Evolutionary conservation across 768 basidiomycete genomes (phyloP).

Genomic region (Ramaria sp.): DNA sequence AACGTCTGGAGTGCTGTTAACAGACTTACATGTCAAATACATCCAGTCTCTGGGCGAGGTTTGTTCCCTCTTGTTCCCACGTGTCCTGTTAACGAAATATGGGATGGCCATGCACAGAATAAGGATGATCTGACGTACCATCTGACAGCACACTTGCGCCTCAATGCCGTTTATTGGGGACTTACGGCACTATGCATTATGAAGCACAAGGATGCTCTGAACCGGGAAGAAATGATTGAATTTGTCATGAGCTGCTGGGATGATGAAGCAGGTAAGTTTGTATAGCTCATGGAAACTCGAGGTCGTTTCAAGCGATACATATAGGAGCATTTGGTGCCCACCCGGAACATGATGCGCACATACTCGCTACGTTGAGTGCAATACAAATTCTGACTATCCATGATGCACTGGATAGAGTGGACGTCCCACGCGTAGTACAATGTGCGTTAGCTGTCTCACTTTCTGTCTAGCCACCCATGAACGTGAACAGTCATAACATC

Average conservation of each 20-base stretch:
- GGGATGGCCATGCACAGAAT: slow-evolving; percentile 26
- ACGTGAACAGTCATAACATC: slow-evolving; percentile 39
- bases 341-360: slow-evolving; percentile 86
- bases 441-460: slow-evolving; percentile 40
- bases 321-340: slow-evolving; percentile 87
- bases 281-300: neutral
- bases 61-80: slow-evolving; percentile 12
- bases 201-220: slow-evolving; percentile 65
- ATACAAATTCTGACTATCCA: slow-evolving; percentile 87
- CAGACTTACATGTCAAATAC: slow-evolving; percentile 59
- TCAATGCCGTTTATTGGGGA: slow-evolving; percentile 98
- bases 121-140: slow-evolving; percentile 83
- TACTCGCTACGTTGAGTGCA: slow-evolving; percentile 79
- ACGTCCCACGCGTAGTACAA: slow-evolving; percentile 57
- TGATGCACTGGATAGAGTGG: slow-evolving; percentile 62
- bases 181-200: slow-evolving; percentile 79
- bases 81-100: neutral
- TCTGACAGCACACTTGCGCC: slow-evolving; percentile 81
- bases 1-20: slow-evolving; percentile 20
- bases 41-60: slow-evolving; percentile 69
- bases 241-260: slow-evolving; percentile 97
- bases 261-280: slow-evolving; percentile 59
- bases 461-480: neutral
- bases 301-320: neutral
- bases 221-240: slow-evolving; percentile 71